Base-by-base conservation (phyloP, 495 filamentous ascomycete species). In the Talaromyces thailandensis region DNA sequence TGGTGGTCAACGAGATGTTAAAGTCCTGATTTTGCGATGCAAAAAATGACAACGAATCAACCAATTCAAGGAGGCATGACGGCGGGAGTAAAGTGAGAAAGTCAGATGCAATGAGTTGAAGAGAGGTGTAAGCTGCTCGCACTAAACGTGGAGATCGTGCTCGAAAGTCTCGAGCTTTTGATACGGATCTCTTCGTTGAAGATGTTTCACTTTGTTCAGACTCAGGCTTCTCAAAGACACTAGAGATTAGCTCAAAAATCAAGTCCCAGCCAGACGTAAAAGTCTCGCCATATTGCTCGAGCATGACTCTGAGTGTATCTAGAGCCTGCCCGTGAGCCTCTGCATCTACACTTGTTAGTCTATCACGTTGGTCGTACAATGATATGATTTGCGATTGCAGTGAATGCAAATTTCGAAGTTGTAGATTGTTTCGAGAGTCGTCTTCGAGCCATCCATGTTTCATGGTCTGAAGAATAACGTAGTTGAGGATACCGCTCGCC, bases 101-200 rank as follows among this genome's bases (percentile, higher is more conserved):
- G 70, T 98, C 94, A 3, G 94, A 96, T 67, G 92, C 96, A 43
- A 98, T 88, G 6, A 98, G 84, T 67, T 98, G 92, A 16, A 96
- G 69, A 28, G 92, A 94, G 59, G 84, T 86, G 68, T 98, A 98
- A 0, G 92, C 89, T 18, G 91, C 86, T 48, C 90, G 84, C 53
- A 95, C 87, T 7, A 98, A 81, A 56, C 84, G 86, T 62, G 84
- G 77, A 6, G 92, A 92, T 31, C 83, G 82, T 25, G 86, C 84
- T n/a, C 67, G 74, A 6, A 79, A 68, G 6, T 64, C 58, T 67
- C 63, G 23, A 31, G 62, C 50, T n/a, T 24, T 51, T 50, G 72
- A 62, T 28, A 70, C 66, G 11, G 69, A 67, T 43, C 58, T 16
- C 48, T 11, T 63, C 29, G 51, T 23, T 28, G 24, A 55, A 28